Evolutionary conservation across 106 monocot genomes (phyloP).

Genomic region (Dendrobium nobile): DNA sequence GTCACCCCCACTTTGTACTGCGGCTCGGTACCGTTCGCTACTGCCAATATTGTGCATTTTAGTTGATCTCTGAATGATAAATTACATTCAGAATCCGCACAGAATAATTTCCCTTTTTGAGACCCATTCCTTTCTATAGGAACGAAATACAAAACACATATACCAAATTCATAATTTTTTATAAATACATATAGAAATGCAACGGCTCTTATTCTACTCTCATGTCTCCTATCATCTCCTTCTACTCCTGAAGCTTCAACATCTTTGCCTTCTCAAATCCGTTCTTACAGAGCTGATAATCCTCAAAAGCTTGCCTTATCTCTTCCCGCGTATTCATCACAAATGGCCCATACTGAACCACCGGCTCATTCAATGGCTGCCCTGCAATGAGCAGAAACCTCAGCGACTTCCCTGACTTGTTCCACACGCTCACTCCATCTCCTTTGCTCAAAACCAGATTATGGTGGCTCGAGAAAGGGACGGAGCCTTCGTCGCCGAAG

Average conservation of each 20-base stretch:
- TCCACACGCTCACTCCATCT: constrained; percentile 74
- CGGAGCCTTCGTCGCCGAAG: constrained; percentile 26
- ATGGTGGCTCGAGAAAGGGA: constrained; percentile 36
- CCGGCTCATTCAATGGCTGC: constrained; percentile 65
- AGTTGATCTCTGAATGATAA: too few relatives aligned
- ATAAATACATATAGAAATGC: too few relatives aligned
- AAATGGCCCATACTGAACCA: constrained; percentile 69
- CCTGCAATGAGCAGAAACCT: constrained; percentile 75
- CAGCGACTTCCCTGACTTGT: constrained; percentile 26
- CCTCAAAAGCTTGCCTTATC: constrained; percentile 61
- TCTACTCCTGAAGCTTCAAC: constrained; percentile 26
- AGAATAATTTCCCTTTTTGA: too few relatives aligned
- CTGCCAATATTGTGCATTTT: too few relatives aligned
- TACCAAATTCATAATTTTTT: too few relatives aligned
- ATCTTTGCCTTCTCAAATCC: constrained; percentile 86
- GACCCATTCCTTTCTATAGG: too few relatives aligned
- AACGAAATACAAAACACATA: too few relatives aligned
- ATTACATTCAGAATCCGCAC: too few relatives aligned
- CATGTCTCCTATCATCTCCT: too few relatives aligned
- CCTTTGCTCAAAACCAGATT: constrained; percentile 49
- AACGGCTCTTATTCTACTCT: too few relatives aligned
- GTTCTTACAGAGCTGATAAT: constrained; percentile 55
- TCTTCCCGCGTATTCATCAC: constrained; percentile 87
- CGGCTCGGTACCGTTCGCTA: too few relatives aligned
- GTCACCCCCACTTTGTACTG: too few relatives aligned